These are phyloP conservation scores for Coniophora puteana DNA, from an alignment of 1,284 basidiomycete species.

Conservation along the genomic window DNA sequence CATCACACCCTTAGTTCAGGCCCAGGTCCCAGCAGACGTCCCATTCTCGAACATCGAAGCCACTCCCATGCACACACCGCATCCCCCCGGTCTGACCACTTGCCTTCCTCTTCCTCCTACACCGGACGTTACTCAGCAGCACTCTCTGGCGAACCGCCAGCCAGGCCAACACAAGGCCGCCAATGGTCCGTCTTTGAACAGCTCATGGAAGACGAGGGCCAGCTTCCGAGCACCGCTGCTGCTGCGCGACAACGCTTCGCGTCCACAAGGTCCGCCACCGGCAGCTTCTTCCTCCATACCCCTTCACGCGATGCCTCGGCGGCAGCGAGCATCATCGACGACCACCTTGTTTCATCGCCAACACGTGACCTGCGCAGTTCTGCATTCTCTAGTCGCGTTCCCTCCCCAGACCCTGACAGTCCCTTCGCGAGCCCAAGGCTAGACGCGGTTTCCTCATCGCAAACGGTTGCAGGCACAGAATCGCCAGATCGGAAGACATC, in stretches of 20 bases:
- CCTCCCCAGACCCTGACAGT: too few species aligned
- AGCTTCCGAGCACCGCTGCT: constrained; percentile 24
- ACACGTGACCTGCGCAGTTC: not conserved
- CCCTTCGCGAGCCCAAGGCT: too few species aligned
- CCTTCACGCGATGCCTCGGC: constrained; percentile 1
- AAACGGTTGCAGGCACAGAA: too few species aligned
- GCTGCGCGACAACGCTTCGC: constrained; percentile 7
- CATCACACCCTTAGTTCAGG: too few species aligned
- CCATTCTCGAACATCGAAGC: constrained; percentile 12
- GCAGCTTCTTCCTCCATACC: constrained; percentile 1
- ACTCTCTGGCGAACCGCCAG: not conserved
- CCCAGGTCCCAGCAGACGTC: constrained; percentile 3
- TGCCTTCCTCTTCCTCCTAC: not conserved
- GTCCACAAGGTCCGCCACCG: constrained; percentile 5
- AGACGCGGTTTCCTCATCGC: too few species aligned
- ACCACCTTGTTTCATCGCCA: not conserved
- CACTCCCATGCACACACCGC: constrained; percentile 10
- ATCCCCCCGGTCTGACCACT: not conserved
- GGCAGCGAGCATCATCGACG: not conserved
- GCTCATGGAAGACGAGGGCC: constrained; percentile 63
- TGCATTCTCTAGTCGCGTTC: not conserved
- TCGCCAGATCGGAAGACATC: not conserved
- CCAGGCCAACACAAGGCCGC: constrained; percentile 12
- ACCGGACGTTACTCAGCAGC: not conserved
- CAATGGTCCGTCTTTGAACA: constrained; percentile 73